Conservation (phyloP, 345 rosid genomes). For the Gossypioides kirkii region DNA sequence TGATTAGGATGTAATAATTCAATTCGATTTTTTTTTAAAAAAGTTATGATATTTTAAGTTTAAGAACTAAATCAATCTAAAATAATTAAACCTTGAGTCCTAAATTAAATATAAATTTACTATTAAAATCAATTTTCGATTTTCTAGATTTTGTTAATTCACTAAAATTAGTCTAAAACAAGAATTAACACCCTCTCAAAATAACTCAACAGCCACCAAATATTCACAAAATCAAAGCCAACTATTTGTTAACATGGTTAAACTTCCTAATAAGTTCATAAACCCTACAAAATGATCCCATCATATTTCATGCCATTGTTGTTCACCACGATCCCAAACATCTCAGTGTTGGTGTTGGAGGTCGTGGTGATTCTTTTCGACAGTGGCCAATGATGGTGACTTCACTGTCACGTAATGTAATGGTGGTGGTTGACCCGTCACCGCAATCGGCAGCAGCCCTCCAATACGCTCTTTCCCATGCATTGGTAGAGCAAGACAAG, state of each 20-base stretch:
- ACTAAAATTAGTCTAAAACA: background rate
- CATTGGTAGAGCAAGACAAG: conserved; percentile 42
- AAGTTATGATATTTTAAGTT: too few relatives aligned
- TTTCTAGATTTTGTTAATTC: background rate
- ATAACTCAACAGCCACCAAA: background rate
- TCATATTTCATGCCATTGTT: background rate
- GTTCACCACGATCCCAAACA: background rate
- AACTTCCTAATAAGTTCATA: background rate
- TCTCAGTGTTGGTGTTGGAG: background rate
- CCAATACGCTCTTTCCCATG: conserved; percentile 48
- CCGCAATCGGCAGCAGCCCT: conserved; percentile 50
- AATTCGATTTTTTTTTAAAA: too few relatives aligned
- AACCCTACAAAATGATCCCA: background rate
- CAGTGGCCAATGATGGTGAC: background rate
- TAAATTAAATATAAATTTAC: too few relatives aligned
- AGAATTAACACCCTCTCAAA: background rate
- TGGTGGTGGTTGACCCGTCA: conserved; percentile 54
- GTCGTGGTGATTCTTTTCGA: background rate
- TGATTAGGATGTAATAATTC: too few relatives aligned
- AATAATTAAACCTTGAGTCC: too few relatives aligned
- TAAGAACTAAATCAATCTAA: too few relatives aligned
- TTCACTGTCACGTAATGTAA: conserved; percentile 30
- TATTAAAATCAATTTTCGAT: background rate
- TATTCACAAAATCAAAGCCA: background rate
- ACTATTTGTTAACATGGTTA: background rate